Percentiles rank a stretch among this genome's conserved stretches.
Conservation (phyloP, 176 grass and related monocot species). For the Avena eriantha region DNA sequence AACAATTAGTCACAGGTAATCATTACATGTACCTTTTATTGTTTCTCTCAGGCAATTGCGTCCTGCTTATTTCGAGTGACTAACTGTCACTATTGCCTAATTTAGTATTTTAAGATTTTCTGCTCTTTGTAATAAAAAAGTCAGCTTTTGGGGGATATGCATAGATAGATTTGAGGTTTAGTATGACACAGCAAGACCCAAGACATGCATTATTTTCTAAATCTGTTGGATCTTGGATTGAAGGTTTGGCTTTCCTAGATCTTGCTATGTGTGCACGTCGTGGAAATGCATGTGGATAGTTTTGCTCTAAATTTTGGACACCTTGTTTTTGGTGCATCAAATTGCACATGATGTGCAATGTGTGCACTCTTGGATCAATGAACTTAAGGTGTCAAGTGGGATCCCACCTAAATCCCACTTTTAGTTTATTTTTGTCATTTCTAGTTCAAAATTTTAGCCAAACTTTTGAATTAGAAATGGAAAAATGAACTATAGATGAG, state of each 20-base stretch:
- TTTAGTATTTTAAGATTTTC: neutral
- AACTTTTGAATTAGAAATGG: too few relatives aligned
- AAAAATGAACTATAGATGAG: too few relatives aligned
- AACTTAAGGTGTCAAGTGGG: too few relatives aligned
- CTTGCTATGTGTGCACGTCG: neutral
- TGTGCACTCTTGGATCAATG: slow-evolving; percentile 9
- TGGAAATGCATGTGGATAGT: neutral
- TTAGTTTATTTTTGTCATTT: too few relatives aligned
- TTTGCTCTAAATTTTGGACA: slow-evolving; percentile 16
- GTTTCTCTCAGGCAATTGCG: neutral
- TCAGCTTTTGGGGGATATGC: neutral
- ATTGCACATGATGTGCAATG: slow-evolving; percentile 4
- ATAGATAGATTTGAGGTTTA: neutral
- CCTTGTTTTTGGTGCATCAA: neutral
- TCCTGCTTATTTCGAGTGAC: neutral
- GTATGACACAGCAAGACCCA: neutral
- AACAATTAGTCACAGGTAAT: neutral
- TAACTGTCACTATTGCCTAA: neutral
- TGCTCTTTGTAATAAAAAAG: neutral
- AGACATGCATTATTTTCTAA: neutral
- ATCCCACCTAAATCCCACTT: too few relatives aligned
- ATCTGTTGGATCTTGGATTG: slow-evolving; percentile 18
- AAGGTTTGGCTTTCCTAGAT: slow-evolving; percentile 1
- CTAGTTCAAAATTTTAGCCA: too few relatives aligned
- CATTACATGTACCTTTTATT: slow-evolving; percentile 14